Evolutionary conservation across 805 yeast species (phyloP).

Genomic region (Candida lessepsii): DNA sequence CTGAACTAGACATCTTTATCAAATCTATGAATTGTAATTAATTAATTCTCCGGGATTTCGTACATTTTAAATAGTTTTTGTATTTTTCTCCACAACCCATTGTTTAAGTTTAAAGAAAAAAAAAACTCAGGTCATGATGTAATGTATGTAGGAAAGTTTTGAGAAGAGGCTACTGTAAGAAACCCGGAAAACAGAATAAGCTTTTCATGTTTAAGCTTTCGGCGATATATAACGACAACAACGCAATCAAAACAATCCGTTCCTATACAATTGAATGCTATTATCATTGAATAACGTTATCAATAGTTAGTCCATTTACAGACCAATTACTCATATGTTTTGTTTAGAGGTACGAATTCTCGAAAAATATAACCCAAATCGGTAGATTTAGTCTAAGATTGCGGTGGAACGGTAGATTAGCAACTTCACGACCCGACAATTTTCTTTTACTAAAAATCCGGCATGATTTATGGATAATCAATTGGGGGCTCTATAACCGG

Average conservation of each 20-base stretch:
- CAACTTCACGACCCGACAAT: background rate
- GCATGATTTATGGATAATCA: background rate
- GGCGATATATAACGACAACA: too few species aligned
- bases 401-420: constrained; percentile 1
- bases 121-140: constrained; percentile 3
- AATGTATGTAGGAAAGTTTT: constrained; percentile 3
- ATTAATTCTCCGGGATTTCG: background rate
- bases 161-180: background rate
- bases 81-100: constrained; percentile 4
- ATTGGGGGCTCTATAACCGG: background rate
- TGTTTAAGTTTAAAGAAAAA: background rate
- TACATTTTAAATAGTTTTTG: background rate
- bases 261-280: too few species aligned
- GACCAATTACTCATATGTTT: too few species aligned
- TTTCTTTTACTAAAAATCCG: background rate
- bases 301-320: background rate
- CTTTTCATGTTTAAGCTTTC: background rate
- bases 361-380: constrained; percentile 1
- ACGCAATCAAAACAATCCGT: too few species aligned
- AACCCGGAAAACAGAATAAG: background rate
- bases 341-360: background rate
- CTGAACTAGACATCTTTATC: constrained; percentile 9
- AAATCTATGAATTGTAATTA: background rate
- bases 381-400: constrained; percentile 5
- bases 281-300: too few species aligned